A percentile compares a stretch with the other conserved stretches of the same genome.
These are phyloP conservation scores for Hanseniaspora vineae DNA, from an alignment of 805 yeast genomes.

Conservation along the genomic window DNA sequence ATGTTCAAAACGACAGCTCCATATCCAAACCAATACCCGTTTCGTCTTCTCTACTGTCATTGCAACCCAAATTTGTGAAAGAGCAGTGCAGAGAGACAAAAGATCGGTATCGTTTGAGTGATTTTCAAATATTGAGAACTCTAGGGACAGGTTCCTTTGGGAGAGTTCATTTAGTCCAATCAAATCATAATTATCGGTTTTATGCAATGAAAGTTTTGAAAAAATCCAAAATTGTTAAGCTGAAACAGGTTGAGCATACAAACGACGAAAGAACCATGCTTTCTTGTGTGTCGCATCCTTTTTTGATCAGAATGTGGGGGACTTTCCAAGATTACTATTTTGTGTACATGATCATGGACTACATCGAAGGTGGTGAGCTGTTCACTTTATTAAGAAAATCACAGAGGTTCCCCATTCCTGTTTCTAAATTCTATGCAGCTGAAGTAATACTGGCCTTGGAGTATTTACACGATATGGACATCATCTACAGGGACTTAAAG, in stretches of 20 bases:
- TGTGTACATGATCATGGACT: slow-evolving; percentile 92
- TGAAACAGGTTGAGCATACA: slow-evolving; percentile 93
- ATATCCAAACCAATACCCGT: not conserved
- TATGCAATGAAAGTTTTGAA: slow-evolving; percentile 89
- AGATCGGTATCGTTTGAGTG: slow-evolving; percentile 71
- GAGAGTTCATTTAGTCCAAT: slow-evolving; percentile 77
- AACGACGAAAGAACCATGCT: slow-evolving; percentile 89
- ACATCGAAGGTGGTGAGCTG: slow-evolving; percentile 91
- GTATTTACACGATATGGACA: slow-evolving; percentile 72
- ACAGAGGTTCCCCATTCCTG: slow-evolving; percentile 88
- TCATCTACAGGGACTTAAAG: slow-evolving; percentile 82
- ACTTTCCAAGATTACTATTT: slow-evolving; percentile 81
- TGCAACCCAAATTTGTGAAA: not conserved
- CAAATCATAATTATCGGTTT: slow-evolving; percentile 80
- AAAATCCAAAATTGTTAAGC: slow-evolving; percentile 75
- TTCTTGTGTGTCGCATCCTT: slow-evolving; percentile 78
- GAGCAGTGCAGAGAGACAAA: slow-evolving; percentile 2
- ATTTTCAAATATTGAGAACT: slow-evolving; percentile 76
- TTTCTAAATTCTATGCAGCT: slow-evolving; percentile 92
- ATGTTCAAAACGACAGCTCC: not conserved
- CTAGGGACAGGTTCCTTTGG: slow-evolving; percentile 95
- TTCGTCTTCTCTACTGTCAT: not conserved
- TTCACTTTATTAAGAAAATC: slow-evolving; percentile 77
- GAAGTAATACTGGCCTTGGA: slow-evolving; percentile 79
- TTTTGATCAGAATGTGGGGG: slow-evolving; percentile 91